A percentile compares a stretch with the other conserved stretches of the same genome.
Evolutionary conservation across 345 rosid genomes (phyloP).

Genomic region (Salix viminalis): DNA sequence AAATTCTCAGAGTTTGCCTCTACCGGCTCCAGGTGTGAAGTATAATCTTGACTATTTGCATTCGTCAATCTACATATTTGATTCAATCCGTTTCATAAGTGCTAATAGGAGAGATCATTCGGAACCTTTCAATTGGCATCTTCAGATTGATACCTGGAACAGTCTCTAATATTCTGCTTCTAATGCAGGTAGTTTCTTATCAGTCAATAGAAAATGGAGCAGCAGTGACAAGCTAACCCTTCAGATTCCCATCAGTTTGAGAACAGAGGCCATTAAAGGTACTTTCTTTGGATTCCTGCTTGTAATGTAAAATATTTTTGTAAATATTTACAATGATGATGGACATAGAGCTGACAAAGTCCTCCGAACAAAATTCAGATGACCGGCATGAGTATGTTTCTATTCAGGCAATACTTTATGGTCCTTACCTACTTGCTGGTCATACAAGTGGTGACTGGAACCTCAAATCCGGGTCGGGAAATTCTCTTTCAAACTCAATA

Average conservation of each 20-base stretch:
- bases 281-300: neutral
- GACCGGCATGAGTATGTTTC: constrained; percentile 67
- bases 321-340: neutral
- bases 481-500: constrained; percentile 50
- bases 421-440: constrained; percentile 81
- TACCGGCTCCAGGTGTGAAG: constrained; percentile 62
- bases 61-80: no score
- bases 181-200: constrained; percentile 55
- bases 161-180: neutral
- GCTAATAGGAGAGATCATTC: no score
- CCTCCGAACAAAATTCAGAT: constrained; percentile 39
- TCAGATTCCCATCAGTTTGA: constrained; percentile 51
- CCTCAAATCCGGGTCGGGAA: constrained; percentile 39
- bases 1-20: constrained; percentile 45
- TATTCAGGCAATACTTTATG: constrained; percentile 77
- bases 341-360: neutral
- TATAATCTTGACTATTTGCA: neutral
- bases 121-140: neutral
- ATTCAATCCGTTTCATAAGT: no score
- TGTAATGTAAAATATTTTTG: neutral
- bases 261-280: constrained; percentile 79
- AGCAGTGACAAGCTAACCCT: constrained; percentile 49
- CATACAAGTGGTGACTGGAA: constrained; percentile 66
- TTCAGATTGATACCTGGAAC: neutral
- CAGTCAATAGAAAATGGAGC: constrained; percentile 53